Evolutionary conservation across 2,329 filamentous ascomycete species (phyloP).

Genomic region (Apiospora kogelbergensis): DNA sequence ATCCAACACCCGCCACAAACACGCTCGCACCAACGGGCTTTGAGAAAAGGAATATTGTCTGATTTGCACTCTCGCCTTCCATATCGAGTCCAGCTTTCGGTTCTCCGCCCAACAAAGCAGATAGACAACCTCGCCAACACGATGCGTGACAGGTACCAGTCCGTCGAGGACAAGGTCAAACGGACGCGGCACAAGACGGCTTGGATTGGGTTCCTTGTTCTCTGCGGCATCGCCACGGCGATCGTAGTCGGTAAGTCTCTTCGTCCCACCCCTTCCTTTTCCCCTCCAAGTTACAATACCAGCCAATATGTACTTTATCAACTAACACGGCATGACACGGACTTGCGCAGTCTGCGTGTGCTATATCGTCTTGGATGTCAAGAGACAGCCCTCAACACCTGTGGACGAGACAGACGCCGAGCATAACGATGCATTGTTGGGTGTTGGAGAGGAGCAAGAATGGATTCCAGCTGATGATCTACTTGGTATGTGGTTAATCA

Average conservation of each 20-base stretch:
- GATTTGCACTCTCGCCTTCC: neutral
- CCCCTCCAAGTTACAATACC: neutral
- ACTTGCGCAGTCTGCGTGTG: neutral
- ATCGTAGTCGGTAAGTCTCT: neutral
- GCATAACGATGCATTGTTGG: neutral
- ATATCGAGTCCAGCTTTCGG: neutral
- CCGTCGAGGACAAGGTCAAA: neutral
- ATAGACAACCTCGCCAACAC: neutral
- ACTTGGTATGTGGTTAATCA: neutral
- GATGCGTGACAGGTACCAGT: neutral
- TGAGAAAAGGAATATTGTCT: neutral
- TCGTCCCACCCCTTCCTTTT: too few species aligned
- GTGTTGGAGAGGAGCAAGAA: neutral
- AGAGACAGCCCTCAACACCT: too few species aligned
- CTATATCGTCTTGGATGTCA: neutral
- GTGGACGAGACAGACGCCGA: neutral
- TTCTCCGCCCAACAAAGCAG: neutral
- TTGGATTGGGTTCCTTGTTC: neutral
- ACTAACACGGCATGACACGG: neutral
- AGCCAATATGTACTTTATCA: neutral
- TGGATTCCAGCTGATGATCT: neutral
- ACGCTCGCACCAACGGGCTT: neutral
- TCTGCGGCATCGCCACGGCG: neutral
- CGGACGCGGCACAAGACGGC: neutral
- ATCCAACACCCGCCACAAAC: neutral